phyloP scores from a whole-genome alignment of 441 rosid genomes.

The Populus hybrid region DNA sequence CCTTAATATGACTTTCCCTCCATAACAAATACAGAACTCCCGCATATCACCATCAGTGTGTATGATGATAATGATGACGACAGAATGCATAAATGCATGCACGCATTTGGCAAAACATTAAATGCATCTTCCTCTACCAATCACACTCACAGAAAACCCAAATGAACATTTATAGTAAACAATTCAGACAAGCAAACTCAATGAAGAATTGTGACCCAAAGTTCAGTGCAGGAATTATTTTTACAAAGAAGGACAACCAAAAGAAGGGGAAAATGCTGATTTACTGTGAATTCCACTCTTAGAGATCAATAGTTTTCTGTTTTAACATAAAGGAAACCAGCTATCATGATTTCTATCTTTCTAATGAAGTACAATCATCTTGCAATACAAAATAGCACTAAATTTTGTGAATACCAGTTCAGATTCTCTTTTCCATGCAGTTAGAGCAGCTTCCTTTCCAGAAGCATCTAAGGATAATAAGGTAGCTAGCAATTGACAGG shows the following conservation, averaged over 20 bases:
- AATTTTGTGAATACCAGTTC: constrained; percentile 47
- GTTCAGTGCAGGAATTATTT: not conserved
- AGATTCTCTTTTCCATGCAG: constrained; percentile 43
- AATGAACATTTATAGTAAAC: not conserved
- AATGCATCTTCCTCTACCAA: not conserved
- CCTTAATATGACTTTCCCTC: not conserved
- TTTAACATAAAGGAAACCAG: not conserved
- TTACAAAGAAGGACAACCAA: not conserved
- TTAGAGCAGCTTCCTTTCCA: constrained; percentile 28
- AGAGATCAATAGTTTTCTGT: not conserved
- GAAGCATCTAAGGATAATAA: constrained; percentile 37
- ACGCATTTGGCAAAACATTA: not conserved
- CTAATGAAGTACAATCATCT: constrained; percentile 9
- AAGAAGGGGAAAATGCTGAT: not conserved
- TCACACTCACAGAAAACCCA: not conserved
- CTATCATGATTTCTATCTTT: not conserved
- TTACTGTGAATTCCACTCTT: not conserved
- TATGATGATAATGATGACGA: no score
- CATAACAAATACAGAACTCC: not conserved
- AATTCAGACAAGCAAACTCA: not conserved
- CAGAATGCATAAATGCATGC: not conserved
- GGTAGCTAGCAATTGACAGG: constrained; percentile 47
- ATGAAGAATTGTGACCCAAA: not conserved
- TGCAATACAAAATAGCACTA: not conserved
- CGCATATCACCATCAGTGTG: not conserved